phyloP scores from a whole-genome alignment of 805 yeast genomes.

The Saturnispora quitensis region DNA sequence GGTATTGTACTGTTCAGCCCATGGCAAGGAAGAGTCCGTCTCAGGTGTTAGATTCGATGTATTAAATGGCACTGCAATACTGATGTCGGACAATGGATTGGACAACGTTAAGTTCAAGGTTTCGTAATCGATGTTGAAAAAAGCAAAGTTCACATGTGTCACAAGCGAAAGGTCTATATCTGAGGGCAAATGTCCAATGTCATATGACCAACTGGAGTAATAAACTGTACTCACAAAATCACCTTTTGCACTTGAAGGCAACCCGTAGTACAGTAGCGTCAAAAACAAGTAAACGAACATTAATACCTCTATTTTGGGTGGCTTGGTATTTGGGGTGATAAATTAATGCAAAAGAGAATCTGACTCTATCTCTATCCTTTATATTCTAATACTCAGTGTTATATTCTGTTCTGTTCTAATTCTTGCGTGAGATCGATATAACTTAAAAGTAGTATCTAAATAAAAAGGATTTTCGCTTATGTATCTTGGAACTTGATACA shows the following conservation, averaged over 20 bases:
- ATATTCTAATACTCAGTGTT: too few relatives aligned
- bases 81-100: slow-evolving; percentile 61
- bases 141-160: slow-evolving; percentile 73
- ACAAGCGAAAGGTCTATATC: slow-evolving; percentile 50
- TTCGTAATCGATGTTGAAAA: slow-evolving; percentile 46
- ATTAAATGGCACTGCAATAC: slow-evolving; percentile 19
- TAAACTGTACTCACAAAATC: slow-evolving; percentile 25
- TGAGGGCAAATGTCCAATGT: slow-evolving; percentile 49
- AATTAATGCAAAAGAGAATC: too few relatives aligned
- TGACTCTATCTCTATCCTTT: too few relatives aligned
- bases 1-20: neutral
- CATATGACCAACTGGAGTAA: slow-evolving; percentile 60
- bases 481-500: too few relatives aligned
- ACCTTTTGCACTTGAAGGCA: neutral
- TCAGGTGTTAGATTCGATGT: neutral
- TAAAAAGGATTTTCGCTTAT: too few relatives aligned
- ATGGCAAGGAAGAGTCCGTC: neutral
- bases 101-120: slow-evolving; percentile 40
- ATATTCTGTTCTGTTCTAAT: too few relatives aligned
- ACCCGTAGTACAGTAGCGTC: neutral
- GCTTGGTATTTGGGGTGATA: too few relatives aligned
- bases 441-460: too few relatives aligned
- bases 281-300: neutral
- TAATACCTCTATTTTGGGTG: neutral
- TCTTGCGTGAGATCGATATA: too few relatives aligned